These are phyloP conservation scores for Cryomyces minteri DNA, from an alignment of 495 filamentous ascomycete genomes.

Conservation along the genomic window DNA sequence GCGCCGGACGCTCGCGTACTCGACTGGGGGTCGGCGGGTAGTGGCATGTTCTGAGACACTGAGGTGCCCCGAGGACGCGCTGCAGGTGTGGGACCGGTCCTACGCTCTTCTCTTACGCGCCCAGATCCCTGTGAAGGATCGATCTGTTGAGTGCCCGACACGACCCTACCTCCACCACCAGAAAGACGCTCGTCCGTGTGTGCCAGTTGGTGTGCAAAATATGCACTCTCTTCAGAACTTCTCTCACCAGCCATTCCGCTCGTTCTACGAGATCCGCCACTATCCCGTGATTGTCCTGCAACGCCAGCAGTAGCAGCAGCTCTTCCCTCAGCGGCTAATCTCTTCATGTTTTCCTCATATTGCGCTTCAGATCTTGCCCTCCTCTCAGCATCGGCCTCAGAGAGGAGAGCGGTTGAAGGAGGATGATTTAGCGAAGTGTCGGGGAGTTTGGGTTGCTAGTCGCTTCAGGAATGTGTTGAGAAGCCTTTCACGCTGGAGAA, in stretches of 20 bases:
- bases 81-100: constrained; percentile 2
- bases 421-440: too few relatives aligned
- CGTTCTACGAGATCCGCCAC: neutral
- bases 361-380: constrained; percentile 11
- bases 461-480: too few relatives aligned
- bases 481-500: too few relatives aligned
- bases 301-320: constrained; percentile 16
- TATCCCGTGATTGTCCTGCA: constrained; percentile 9
- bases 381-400: constrained; percentile 7
- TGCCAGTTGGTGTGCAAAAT: neutral
- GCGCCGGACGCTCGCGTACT: neutral
- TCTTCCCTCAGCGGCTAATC: constrained; percentile 16
- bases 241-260: neutral
- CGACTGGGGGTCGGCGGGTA: constrained; percentile 2
- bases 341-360: constrained; percentile 15
- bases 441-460: too few relatives aligned
- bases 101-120: constrained; percentile 2
- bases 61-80: constrained; percentile 8
- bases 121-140: neutral
- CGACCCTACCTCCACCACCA: too few relatives aligned
- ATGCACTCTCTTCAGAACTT: neutral
- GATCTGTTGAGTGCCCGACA: constrained; percentile 4
- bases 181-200: neutral
- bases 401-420: too few relatives aligned
- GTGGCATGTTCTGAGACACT: constrained; percentile 13